These are phyloP conservation scores for Pseudognaphalium luteoalbum DNA, from an alignment of 129 eudicot genomes.

Conservation along the genomic window DNA sequence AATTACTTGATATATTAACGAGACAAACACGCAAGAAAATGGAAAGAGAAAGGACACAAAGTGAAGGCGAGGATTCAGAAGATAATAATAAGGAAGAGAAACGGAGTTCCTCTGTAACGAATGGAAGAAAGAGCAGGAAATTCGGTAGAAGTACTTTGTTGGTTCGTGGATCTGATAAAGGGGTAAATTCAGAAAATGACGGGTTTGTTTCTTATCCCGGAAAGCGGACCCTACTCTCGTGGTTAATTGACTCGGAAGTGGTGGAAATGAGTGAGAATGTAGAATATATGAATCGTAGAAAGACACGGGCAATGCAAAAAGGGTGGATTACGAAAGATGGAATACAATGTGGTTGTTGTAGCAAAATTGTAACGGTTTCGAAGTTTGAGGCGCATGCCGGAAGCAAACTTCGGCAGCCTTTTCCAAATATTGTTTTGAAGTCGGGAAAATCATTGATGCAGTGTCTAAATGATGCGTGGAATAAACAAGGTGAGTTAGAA, in stretches of 20 bases:
- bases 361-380: constrained; percentile 57
- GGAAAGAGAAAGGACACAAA: constrained; percentile 52
- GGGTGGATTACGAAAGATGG: constrained; percentile 92
- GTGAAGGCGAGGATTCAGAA: constrained; percentile 44
- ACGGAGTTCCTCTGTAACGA: not conserved
- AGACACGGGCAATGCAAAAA: constrained; percentile 62
- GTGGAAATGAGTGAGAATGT: constrained; percentile 62
- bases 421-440: constrained; percentile 54
- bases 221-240: constrained; percentile 66
- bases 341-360: constrained; percentile 87
- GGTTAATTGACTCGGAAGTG: constrained; percentile 77
- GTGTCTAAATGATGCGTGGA: constrained; percentile 88
- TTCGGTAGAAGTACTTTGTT: constrained; percentile 67
- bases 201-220: constrained; percentile 71
- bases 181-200: constrained; percentile 43
- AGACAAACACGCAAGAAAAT: constrained; percentile 71
- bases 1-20: constrained; percentile 61
- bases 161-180: constrained; percentile 63
- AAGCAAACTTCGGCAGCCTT: constrained; percentile 68
- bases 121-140: constrained; percentile 57
- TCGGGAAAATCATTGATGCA: constrained; percentile 71
- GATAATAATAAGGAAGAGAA: constrained; percentile 46
- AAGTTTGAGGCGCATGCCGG: constrained; percentile 86
- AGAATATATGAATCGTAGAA: constrained; percentile 63
- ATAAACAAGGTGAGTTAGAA: constrained; percentile 56